Base-by-base conservation (phyloP, 1,284 basidiomycete species). In the Ustilago xerochloae region DNA sequence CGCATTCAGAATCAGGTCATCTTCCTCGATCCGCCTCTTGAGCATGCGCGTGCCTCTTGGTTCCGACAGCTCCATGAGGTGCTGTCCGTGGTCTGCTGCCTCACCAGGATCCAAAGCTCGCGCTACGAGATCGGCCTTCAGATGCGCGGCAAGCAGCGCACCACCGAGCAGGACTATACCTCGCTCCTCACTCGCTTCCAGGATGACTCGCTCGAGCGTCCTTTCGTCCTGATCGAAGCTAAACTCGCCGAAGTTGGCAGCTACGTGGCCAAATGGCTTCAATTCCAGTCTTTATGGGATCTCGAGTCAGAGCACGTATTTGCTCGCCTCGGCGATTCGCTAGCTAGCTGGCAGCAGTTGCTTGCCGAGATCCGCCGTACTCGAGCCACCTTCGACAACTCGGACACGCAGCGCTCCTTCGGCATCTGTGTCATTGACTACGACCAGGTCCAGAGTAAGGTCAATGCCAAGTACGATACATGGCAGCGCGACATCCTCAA, bases 231-330 rank as follows among this genome's bases (percentile, higher is more conserved):
- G 16, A 91, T 99, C 80, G 94, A 98, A 85, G 87, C 86, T 79
- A 97, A 97, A 85, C 90, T 97, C 8, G 90, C 91, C 63, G 90
- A 93, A 69, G 89, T 99, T 55, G 91, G 89, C 76, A 90, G 91
- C 43, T 99, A 99, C 84, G 94, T 98, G 52, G 91, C 88, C 72
- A 97, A 97, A 86, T 99, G 97, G 96, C 89, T 98, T 0, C 94
- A 96, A 83, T 99, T 99, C 89, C 97, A 99, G 85, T 96, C 94
- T 0, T 88, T 99, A 0, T 99, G 96, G 97, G 97, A 99, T 84
- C 90, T 98, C 50, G 94, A 99, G 85, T 89, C 94, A 15, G 96
- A 98, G 88, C 92, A 92, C 81, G 94, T 99, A 20, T 98, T 97
- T 88, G 91, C 90, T 78, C 91, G 92, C 0, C 90, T 98, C 7